Conservation (phyloP, 176 grass and related monocot genomes). For the Oryza meyeriana region DNA sequence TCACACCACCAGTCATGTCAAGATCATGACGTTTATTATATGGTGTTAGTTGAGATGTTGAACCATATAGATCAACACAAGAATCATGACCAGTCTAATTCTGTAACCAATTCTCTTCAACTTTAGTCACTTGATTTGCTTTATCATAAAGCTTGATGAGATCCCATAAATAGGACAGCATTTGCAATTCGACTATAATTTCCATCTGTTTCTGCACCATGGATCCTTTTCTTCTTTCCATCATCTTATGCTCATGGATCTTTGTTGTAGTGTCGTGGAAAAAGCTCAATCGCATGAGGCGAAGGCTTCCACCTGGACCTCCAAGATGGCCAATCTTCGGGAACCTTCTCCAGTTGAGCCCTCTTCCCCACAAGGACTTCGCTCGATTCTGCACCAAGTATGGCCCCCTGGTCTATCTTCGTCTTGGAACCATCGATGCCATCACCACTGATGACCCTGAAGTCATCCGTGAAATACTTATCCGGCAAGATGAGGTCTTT, state of each 20-base stretch:
- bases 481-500: constrained; percentile 82
- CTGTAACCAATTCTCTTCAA: constrained; percentile 48
- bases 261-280: constrained; percentile 39
- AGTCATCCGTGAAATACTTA: constrained; percentile 86
- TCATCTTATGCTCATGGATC: constrained; percentile 52
- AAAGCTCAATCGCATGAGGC: constrained; percentile 35
- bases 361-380: constrained; percentile 84
- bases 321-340: constrained; percentile 72
- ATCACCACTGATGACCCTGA: constrained; percentile 87
- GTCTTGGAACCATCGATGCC: constrained; percentile 73
- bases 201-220: constrained; percentile 35
- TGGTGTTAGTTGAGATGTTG: constrained; percentile 44
- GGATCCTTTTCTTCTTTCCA: constrained; percentile 44
- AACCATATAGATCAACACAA: constrained; percentile 61
- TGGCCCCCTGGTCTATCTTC: constrained; percentile 87
- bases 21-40: constrained; percentile 59
- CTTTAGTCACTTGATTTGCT: constrained; percentile 34
- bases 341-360: constrained; percentile 72
- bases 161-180: constrained; percentile 41
- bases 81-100: constrained; percentile 64
- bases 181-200: constrained; percentile 35
- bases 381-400: constrained; percentile 68
- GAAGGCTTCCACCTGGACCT: constrained; percentile 80
- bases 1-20: constrained; percentile 49
- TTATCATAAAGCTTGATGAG: constrained; percentile 12